A percentile compares a stretch with the other conserved stretches of the same genome.
phyloP scores from a whole-genome alignment of 495 filamentous ascomycete genomes.

The Penicillium cataractarum region DNA sequence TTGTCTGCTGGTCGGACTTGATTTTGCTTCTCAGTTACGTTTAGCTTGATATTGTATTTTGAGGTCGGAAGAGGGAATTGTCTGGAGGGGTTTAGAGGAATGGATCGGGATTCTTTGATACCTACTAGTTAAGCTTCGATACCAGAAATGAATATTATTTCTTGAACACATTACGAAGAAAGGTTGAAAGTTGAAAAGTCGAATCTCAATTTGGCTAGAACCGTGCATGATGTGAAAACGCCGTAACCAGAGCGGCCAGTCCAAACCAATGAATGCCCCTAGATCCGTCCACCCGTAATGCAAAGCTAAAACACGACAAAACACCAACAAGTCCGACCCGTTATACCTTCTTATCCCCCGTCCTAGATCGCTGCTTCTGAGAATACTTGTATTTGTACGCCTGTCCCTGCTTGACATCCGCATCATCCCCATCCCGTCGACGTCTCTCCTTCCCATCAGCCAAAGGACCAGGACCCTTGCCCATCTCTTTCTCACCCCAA shows the following conservation, averaged over 20 bases:
- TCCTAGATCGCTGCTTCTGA: conserved; percentile 24
- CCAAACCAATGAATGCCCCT: background rate
- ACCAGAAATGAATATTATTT: conserved; percentile 11
- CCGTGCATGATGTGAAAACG: background rate
- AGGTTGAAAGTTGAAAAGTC: background rate
- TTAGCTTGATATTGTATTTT: conserved; percentile 13
- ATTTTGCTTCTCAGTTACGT: conserved; percentile 14
- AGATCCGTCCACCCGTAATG: conserved; percentile 2
- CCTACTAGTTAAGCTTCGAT: conserved; percentile 1
- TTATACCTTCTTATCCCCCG: conserved; percentile 24
- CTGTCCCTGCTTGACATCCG: conserved; percentile 39
- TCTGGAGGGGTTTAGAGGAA: background rate
- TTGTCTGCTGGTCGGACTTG: conserved; percentile 29
- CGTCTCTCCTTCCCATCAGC: conserved; percentile 33
- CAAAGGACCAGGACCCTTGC: conserved; percentile 22
- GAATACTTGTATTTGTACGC: conserved; percentile 53
- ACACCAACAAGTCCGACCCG: background rate
- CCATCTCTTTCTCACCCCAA: conserved; percentile 56
- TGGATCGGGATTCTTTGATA: background rate
- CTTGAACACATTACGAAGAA: background rate
- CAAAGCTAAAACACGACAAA: background rate
- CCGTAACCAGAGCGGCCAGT: background rate
- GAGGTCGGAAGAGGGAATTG: background rate
- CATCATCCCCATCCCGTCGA: conserved; percentile 22
- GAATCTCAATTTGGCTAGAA: background rate